Percentiles rank a stretch among this genome's conserved stretches.
Evolutionary conservation across 2,329 filamentous ascomycete genomes (phyloP).

Genomic region (Gyromitra esculenta): DNA sequence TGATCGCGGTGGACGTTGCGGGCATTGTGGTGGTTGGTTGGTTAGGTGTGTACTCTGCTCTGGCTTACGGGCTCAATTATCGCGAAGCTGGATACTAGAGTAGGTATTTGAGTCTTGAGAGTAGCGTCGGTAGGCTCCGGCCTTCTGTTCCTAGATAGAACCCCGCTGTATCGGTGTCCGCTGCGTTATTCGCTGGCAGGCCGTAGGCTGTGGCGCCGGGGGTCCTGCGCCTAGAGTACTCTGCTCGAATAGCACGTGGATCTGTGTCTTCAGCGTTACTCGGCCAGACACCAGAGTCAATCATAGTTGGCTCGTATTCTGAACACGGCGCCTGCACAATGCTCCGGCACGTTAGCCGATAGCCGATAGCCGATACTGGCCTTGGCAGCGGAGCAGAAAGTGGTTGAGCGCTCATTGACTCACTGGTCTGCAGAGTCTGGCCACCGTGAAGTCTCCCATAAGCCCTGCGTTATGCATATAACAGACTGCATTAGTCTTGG

Average conservation of each 20-base stretch:
- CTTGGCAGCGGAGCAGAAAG: conserved; percentile 13
- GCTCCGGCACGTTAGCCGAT: conserved; percentile 10
- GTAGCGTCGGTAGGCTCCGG: not conserved
- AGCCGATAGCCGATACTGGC: conserved; percentile 18
- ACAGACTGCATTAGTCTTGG: not conserved
- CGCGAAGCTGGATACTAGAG: not conserved
- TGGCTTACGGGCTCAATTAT: not conserved
- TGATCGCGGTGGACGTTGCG: conserved; percentile 42
- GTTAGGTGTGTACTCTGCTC: not conserved
- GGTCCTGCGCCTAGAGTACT: not conserved
- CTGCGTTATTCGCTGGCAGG: not conserved
- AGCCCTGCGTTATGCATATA: not conserved
- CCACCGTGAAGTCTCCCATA: not conserved
- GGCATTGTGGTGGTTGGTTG: conserved; percentile 23
- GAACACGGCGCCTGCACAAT: not conserved
- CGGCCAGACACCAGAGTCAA: not conserved
- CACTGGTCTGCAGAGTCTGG: not conserved
- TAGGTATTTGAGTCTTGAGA: not conserved
- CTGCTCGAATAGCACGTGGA: not conserved
- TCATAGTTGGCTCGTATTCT: not conserved
- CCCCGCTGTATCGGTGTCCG: not conserved
- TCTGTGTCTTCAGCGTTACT: not conserved
- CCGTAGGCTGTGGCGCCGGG: not conserved
- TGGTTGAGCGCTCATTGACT: conserved; percentile 15
- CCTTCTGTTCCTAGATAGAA: not conserved